phyloP scores from a whole-genome alignment of 2,329 filamentous ascomycete species.

The Pestalotiopsis sp. region DNA sequence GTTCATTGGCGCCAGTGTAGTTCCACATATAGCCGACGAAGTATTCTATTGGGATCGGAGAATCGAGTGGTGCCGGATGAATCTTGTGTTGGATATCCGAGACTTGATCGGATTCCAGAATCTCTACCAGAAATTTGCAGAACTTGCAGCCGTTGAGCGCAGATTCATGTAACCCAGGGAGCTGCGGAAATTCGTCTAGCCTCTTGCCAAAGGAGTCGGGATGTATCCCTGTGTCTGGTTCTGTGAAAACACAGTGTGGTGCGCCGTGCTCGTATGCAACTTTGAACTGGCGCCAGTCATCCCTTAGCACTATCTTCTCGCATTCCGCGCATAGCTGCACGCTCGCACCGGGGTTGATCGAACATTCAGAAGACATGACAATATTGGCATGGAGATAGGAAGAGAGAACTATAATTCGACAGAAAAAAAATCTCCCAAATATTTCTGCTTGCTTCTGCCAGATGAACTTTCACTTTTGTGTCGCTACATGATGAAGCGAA shows the following conservation, averaged over 20 bases:
- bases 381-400: neutral
- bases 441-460: too few species aligned
- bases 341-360: neutral
- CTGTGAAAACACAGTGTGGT: neutral
- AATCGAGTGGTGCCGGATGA: neutral
- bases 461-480: too few species aligned
- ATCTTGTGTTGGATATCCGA: neutral
- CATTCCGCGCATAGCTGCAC: neutral
- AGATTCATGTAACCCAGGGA: neutral
- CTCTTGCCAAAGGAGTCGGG: rapidly evolving
- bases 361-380: neutral
- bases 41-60: neutral
- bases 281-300: neutral
- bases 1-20: neutral
- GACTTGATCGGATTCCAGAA: neutral
- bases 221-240: neutral
- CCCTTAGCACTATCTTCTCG: neutral
- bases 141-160: neutral
- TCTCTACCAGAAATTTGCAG: neutral
- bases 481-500: too few species aligned
- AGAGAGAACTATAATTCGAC: too few species aligned
- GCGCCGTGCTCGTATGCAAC: neutral
- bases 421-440: too few species aligned
- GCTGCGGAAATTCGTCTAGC: neutral
- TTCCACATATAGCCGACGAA: rapidly evolving